Percentiles rank a stretch among this genome's conserved stretches.
phyloP scores from a whole-genome alignment of 768 basidiomycete species.

The Russula sp. region DNA sequence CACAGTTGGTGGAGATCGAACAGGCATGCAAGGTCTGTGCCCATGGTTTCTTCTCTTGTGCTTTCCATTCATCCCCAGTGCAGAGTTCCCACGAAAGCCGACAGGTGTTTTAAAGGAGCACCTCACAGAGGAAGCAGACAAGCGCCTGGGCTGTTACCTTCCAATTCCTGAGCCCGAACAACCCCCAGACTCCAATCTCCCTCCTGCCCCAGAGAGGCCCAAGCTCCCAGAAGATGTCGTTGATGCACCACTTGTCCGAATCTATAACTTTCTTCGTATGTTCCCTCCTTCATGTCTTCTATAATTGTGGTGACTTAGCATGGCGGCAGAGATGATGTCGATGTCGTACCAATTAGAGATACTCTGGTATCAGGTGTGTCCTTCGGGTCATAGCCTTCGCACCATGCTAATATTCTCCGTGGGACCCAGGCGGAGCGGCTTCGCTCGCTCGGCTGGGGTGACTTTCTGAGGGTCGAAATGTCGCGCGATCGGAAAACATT shows the following conservation, averaged over 20 bases:
- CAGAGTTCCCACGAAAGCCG: conserved; percentile 72
- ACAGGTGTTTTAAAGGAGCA: conserved; percentile 53
- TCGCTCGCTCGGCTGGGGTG: conserved; percentile 80
- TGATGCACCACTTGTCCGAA: conserved; percentile 77
- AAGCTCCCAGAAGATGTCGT: conserved; percentile 53
- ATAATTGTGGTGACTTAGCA: conserved; percentile 12
- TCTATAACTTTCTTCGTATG: conserved; percentile 88
- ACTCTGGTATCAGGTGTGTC: conserved; percentile 63
- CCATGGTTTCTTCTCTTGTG: neutral
- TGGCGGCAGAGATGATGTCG: conserved; percentile 72
- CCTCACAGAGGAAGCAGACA: conserved; percentile 67
- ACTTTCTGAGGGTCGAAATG: conserved; percentile 67
- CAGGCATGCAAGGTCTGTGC: conserved; percentile 57
- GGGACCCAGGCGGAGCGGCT: conserved; percentile 54
- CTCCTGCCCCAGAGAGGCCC: conserved; percentile 32
- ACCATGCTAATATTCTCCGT: neutral
- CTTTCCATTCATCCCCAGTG: neutral
- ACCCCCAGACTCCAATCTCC: conserved; percentile 33
- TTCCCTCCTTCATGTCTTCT: conserved; percentile 3
- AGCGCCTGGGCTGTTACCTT: conserved; percentile 57
- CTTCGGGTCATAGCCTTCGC: neutral
- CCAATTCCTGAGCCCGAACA: conserved; percentile 30
- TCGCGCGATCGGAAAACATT: conserved; percentile 59
- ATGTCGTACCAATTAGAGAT: conserved; percentile 90
- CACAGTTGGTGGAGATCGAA: conserved; percentile 64